A percentile compares a stretch with the other conserved stretches of the same genome.
Conservation (phyloP, 495 filamentous ascomycete species). For the Hypoxylon trugodes region DNA sequence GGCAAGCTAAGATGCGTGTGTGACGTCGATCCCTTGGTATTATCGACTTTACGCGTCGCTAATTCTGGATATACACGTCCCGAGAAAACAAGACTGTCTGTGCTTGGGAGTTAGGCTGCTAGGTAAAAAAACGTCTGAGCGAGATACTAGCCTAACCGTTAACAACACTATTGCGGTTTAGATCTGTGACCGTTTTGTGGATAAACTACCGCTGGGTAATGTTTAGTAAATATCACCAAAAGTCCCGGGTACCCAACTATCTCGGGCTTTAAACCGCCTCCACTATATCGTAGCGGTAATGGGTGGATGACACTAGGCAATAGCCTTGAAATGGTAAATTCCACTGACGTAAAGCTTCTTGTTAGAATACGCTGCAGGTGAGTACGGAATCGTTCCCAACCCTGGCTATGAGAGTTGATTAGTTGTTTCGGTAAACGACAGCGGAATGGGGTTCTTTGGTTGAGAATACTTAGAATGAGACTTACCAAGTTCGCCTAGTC, state of each 20-base stretch:
- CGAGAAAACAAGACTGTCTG: slow-evolving; percentile 1
- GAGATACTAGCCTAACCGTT: slow-evolving; percentile 2
- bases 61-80: slow-evolving; percentile 13
- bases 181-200: slow-evolving; percentile 24
- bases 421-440: slow-evolving; percentile 16
- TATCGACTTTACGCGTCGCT: slow-evolving; percentile 21
- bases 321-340: slow-evolving; percentile 5
- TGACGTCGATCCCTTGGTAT: slow-evolving; percentile 29
- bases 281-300: neutral
- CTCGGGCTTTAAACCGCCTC: slow-evolving; percentile 13
- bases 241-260: slow-evolving; percentile 11
- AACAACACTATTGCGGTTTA: slow-evolving; percentile 25
- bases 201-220: slow-evolving; percentile 3
- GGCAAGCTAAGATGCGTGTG: slow-evolving; percentile 1
- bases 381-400: slow-evolving; percentile 5
- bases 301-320: slow-evolving; percentile 13
- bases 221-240: slow-evolving; percentile 13
- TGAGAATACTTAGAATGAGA: neutral
- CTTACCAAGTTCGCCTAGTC: neutral
- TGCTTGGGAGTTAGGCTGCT: neutral
- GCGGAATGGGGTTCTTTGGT: neutral
- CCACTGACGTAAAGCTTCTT: slow-evolving; percentile 19
- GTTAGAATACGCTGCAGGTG: neutral
- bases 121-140: neutral
- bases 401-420: slow-evolving; percentile 2